A percentile compares a stretch with the other conserved stretches of the same genome.
phyloP scores from a whole-genome alignment of 2,329 filamentous ascomycete genomes.

The Cladophialophora psammophila region DNA sequence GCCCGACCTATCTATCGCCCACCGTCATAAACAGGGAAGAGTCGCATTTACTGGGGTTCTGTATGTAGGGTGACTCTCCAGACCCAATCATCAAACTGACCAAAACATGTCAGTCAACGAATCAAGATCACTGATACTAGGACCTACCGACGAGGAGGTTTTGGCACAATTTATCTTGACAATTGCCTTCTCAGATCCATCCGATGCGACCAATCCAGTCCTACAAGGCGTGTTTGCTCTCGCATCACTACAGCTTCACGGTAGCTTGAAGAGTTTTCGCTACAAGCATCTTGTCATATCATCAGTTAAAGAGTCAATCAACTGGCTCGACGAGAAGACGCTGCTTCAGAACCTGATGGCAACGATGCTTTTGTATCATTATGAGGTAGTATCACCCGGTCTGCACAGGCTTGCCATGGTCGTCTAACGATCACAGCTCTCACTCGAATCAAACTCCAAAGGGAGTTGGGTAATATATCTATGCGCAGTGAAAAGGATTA shows the following conservation, averaged over 20 bases:
- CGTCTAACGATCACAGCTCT: slow-evolving; percentile 30
- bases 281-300: slow-evolving; percentile 32
- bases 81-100: slow-evolving; percentile 7
- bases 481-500: slow-evolving; percentile 33
- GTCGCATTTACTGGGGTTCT: slow-evolving; percentile 30
- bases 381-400: slow-evolving; percentile 28
- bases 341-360: slow-evolving; percentile 36
- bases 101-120: not conserved
- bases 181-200: slow-evolving; percentile 22
- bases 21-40: slow-evolving; percentile 25
- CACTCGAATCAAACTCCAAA: slow-evolving; percentile 33
- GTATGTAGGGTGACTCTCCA: slow-evolving; percentile 24
- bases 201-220: slow-evolving; percentile 30
- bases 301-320: slow-evolving; percentile 32
- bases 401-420: slow-evolving; percentile 15
- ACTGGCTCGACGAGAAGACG: slow-evolving; percentile 35
- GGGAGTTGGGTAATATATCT: slow-evolving; percentile 33
- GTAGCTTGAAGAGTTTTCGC: slow-evolving; percentile 31
- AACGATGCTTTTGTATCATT: slow-evolving; percentile 38
- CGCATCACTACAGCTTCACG: slow-evolving; percentile 31
- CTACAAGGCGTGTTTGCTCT: slow-evolving; percentile 34
- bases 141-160: not conserved
- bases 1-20: slow-evolving; percentile 29
- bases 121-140: not conserved
- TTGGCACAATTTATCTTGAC: not conserved